Base-by-base conservation (phyloP, 805 yeast genomes). In the Metschnikowia lochheadii region DNA sequence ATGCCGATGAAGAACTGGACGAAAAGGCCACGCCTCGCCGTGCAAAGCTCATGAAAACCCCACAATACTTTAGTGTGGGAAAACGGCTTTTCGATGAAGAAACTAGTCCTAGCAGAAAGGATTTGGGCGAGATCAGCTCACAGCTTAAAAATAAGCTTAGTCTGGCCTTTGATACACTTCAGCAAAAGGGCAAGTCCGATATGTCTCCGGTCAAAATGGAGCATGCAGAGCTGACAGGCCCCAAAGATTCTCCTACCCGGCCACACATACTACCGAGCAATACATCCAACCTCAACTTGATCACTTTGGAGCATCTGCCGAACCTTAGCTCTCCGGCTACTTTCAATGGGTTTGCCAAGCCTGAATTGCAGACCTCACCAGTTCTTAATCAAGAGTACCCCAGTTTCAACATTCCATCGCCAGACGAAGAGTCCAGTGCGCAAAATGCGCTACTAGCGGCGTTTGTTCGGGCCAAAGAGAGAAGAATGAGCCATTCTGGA, bases 401-500 rank as follows among this genome's bases (percentile, higher is more conserved):
- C 6, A 10, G 32, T 7, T 44, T 53, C 17, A 34, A 45, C 31
- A 43, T 63, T 48, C 72, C 72, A 4, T 59, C 66, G 5, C 71
- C 71, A 1, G 70, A 70, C 45, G 75, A 68, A 49, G 76, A 73
- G 52, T 61, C 69, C n/a, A 71, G 76, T 56, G 78, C 78, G 3
- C 78, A 73, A 49, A 66, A 64, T 51, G 78, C 78, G n/a, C 63
- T 73, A 38, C 57, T 71, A 53, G 75, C 75, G 5, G 74, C 78
- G 0, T 56, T 72, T 15, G 62, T 68, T n/a, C 58, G 63, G 47
- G 56, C 64, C 38, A 63, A 62, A 46, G 52, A 48, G 23, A 38
- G 58, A 14, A 41, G 54, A 21, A 47, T 41, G 18, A 52, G 57
- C 45, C 51, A 47, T 23, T 40, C 49, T 33, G 46, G 44, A 35